Evolutionary conservation across 768 basidiomycete species (phyloP), one percentile per base, ranked within the genome.

Genomic region (Paxillus ammoniavirescens): DNA sequence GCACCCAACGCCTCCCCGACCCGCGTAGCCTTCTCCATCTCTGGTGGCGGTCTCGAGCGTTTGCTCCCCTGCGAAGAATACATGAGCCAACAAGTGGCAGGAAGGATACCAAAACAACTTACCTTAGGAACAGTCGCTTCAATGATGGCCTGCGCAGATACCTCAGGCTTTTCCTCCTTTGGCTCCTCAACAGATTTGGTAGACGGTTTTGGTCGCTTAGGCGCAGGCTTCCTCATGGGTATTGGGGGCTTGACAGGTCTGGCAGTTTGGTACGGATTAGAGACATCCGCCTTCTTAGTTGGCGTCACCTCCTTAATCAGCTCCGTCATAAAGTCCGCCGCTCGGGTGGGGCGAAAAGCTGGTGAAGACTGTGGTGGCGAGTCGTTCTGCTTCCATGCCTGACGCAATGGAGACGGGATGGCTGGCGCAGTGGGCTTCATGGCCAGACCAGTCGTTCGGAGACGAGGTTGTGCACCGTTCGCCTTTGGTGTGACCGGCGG

Each of bases 81-180:
- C 14, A 55, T 40, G 55, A 54, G 23, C 15, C 35, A 42, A 49
- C 61, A 18, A 61, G 52, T 18, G 42, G 50, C 28, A 45, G 7
- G 4, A n/a, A 52, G 46, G 55, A 40, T 7, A 35, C 10, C 35
- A 14, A 14, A 14, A 35, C 17, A 26, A 68, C 78, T 53, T 54
- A 83, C 84, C 77, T 83, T 88, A 13, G 89, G 89, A 12, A 91
- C 62, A 2, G 89, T 90, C 3, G 88, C 87, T 69, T 89, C 87
- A 42, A 91, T 86, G 47, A 89, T 85, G 36, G 81, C 82, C 57
- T 87, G 86, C 2, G 84, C 79, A 35, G 83, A 81, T 46, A 74
- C 23, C 50, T 66, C 66, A 2, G 58, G 56, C 26, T 64, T 68
- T 54, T 56, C 68, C 55, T 63, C 69, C 49, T 56, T 62, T 35